Percentiles rank a stretch among this genome's conserved stretches.
phyloP scores from a whole-genome alignment of 768 basidiomycete species.

The Myochromella boudieri region DNA sequence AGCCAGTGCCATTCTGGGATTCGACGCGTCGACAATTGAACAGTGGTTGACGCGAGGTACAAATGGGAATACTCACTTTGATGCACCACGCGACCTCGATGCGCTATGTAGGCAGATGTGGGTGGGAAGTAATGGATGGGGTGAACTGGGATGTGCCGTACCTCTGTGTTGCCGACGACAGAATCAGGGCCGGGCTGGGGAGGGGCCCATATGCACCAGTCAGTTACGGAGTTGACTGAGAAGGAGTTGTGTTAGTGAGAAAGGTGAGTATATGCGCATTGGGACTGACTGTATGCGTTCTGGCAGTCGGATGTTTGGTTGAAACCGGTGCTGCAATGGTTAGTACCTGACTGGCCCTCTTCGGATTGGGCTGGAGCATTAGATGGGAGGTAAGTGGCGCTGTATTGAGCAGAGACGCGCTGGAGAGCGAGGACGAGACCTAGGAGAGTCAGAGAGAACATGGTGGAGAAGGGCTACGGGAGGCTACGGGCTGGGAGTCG shows the following conservation, averaged over 20 bases:
- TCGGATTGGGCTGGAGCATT: conserved; percentile 48
- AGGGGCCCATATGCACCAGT: conserved; percentile 43
- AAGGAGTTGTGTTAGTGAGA: neutral
- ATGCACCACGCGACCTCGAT: conserved; percentile 45
- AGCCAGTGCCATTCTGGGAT: conserved; percentile 55
- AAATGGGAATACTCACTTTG: conserved; percentile 25
- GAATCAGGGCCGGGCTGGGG: conserved; percentile 50
- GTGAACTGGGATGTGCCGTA: conserved; percentile 16
- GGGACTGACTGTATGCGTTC: conserved; percentile 53
- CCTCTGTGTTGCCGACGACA: conserved; percentile 63
- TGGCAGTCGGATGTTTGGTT: conserved; percentile 67
- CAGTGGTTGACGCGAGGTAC: neutral
- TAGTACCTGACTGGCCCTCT: conserved; percentile 61
- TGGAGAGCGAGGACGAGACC: neutral
- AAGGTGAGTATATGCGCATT: neutral
- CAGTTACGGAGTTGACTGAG: conserved; percentile 58
- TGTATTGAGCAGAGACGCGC: conserved; percentile 24
- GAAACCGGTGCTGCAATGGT: conserved; percentile 58
- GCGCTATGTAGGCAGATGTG: conserved; percentile 25
- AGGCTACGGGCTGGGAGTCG: neutral
- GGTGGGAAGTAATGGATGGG: conserved; percentile 11
- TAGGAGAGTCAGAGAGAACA: neutral
- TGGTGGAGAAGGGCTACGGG: neutral
- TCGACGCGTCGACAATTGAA: too few species aligned
- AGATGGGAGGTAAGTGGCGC: conserved; percentile 48